Evolutionary conservation across 306 rosid genomes (phyloP), one percentile per base, ranked within the genome.

Genomic region (Vicia faba): DNA sequence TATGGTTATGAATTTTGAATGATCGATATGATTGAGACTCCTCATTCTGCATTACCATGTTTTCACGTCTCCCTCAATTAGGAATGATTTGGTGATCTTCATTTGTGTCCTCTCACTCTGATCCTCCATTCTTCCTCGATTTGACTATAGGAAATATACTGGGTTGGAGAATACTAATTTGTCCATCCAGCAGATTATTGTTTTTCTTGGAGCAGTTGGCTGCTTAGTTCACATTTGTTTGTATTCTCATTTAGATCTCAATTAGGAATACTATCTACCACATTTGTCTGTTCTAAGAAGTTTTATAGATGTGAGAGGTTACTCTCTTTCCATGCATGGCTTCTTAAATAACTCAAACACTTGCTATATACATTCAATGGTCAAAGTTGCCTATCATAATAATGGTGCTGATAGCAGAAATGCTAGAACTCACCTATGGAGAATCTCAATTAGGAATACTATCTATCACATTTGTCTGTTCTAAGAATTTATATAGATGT

Each of bases 41-140:
- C 28, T 36, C 33, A 28, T 57, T 46, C 15, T 54, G 61, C 15
- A 14, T 38, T 38, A 53, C 59, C 56, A 7, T 59, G 67, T 73
- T 69, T 69, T 49, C 57, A 13, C 5, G 19, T 8, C 51, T 68
- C 31, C 48, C 66, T 11, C 20, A 0, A 11, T 41, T 20, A 14
- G 51, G 12, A 40, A 15, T 51, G n/a, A 29, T 61, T 44, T 75
- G 46, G 45, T 46, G 23, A 69, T 65, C 53, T 63, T 63, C 55
- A 20, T 39, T 11, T 13, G 43, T 66, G 49, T 58, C 50, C 39
- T 70, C 39, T 25, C 26, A 44, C 66, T 49, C 11, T 59, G 33
- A 14, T 66, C 13, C 45, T 70, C 70, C 64, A 49, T 71, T 70
- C 13, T 38, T 70, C 65, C 64, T 66, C 58, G 50, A 75, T 75